Evolutionary conservation across 2,329 filamentous ascomycete genomes (phyloP).

Genomic region (Verticillium klebahnii): DNA sequence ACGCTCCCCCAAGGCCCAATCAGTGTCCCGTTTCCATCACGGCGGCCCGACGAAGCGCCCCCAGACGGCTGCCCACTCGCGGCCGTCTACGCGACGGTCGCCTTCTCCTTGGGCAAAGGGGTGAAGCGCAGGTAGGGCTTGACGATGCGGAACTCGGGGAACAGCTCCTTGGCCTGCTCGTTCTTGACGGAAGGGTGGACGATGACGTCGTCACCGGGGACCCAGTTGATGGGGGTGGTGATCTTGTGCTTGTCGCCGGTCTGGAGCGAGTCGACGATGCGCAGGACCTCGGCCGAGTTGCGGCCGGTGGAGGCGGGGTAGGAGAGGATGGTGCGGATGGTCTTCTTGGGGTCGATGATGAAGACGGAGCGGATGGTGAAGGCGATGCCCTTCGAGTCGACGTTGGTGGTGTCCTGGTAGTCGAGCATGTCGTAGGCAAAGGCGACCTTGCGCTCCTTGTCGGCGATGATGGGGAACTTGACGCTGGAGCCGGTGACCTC

Average conservation of each 20-base stretch:
- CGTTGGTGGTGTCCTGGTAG: constrained; percentile 76
- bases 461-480: constrained; percentile 75
- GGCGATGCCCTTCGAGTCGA: constrained; percentile 76
- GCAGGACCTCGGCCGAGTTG: constrained; percentile 74
- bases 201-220: constrained; percentile 85
- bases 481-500: constrained; percentile 69
- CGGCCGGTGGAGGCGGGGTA: constrained; percentile 90
- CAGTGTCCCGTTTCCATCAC: background rate
- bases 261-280: constrained; percentile 75
- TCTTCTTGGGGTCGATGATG: constrained; percentile 91
- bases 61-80: constrained; percentile 1
- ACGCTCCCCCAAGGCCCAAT: background rate
- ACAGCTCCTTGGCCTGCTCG: constrained; percentile 81
- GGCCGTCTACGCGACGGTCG: constrained; percentile 23
- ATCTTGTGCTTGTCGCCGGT: constrained; percentile 83
- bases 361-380: constrained; percentile 95
- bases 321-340: constrained; percentile 85
- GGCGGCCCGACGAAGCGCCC: constrained; percentile 1
- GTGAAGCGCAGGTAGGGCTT: constrained; percentile 75
- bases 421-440: constrained; percentile 80
- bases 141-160: constrained; percentile 68
- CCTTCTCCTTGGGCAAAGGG: constrained; percentile 53
- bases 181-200: constrained; percentile 79
- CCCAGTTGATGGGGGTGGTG: constrained; percentile 89
- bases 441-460: constrained; percentile 72